Percentiles rank a stretch among this genome's conserved stretches.
Evolutionary conservation across 2,329 filamentous ascomycete species (phyloP).

Genomic region (Aspergillus sp.): DNA sequence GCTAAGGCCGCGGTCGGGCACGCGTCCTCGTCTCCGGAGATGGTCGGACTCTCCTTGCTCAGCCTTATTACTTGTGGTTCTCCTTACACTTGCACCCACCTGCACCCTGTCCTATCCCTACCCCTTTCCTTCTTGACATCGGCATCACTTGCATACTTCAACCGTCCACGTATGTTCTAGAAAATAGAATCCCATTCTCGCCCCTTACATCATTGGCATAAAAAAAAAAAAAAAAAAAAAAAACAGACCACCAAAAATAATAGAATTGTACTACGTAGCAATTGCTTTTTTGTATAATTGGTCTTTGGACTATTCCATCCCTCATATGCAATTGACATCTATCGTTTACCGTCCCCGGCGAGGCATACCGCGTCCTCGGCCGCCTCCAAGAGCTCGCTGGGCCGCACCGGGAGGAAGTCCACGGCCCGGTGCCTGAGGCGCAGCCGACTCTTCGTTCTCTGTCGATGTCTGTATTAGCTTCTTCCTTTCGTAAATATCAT

Average conservation of each 20-base stretch:
- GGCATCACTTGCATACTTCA: too few relatives aligned
- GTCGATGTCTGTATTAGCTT: slow-evolving; percentile 22
- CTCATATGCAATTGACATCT: slow-evolving; percentile 12
- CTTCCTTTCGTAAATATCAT: not conserved
- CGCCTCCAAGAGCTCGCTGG: slow-evolving; percentile 81
- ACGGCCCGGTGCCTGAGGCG: slow-evolving; percentile 76
- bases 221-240: too few relatives aligned
- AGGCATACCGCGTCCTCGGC: slow-evolving; percentile 87
- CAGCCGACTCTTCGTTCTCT: slow-evolving; percentile 87
- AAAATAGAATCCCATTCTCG: too few relatives aligned
- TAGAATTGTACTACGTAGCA: slow-evolving; percentile 4
- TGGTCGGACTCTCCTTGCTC: not conserved
- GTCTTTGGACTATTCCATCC: not conserved
- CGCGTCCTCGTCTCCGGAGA: not conserved
- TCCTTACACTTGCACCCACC: too few relatives aligned
- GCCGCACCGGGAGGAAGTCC: slow-evolving; percentile 77
- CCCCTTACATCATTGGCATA: too few relatives aligned
- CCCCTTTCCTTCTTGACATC: too few relatives aligned
- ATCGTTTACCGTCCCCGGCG: slow-evolving; percentile 29
- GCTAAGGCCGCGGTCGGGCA: too few relatives aligned
- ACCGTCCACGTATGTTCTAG: too few relatives aligned
- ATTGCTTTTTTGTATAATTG: slow-evolving; percentile 9
- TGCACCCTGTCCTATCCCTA: too few relatives aligned
- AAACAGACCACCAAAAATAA: not conserved
- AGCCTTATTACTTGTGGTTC: not conserved